These are phyloP conservation scores for Cercophora scortea DNA, from an alignment of 495 filamentous ascomycete species.

Conservation along the genomic window DNA sequence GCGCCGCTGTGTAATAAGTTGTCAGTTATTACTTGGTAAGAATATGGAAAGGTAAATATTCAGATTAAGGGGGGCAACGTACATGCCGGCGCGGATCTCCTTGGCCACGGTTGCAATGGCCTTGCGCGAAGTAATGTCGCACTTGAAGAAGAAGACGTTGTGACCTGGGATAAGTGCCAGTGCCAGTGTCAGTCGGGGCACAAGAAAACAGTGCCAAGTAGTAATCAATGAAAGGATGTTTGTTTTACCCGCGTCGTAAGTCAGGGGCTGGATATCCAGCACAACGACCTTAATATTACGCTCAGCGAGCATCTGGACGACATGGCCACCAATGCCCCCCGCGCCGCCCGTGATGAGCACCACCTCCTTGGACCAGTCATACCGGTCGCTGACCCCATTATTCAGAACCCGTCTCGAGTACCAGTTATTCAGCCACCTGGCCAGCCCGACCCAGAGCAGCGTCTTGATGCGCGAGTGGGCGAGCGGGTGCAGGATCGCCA, in stretches of 20 bases:
- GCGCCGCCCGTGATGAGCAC: slow-evolving; percentile 66
- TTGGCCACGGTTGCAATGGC: slow-evolving; percentile 39
- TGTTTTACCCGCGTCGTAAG: slow-evolving; percentile 44
- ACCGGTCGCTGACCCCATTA: slow-evolving; percentile 52
- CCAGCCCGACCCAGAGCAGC: slow-evolving; percentile 41
- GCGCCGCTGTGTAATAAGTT: slow-evolving; percentile 38
- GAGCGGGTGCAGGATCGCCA: slow-evolving; percentile 41
- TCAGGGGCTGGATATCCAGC: slow-evolving; percentile 58
- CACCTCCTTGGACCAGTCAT: slow-evolving; percentile 63
- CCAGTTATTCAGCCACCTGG: slow-evolving; percentile 39
- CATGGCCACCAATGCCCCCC: slow-evolving; percentile 56
- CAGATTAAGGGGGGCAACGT: too few relatives aligned
- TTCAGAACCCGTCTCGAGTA: slow-evolving; percentile 49
- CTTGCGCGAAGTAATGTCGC: slow-evolving; percentile 51
- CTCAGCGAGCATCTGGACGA: slow-evolving; percentile 54
- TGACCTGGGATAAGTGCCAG: slow-evolving; percentile 27
- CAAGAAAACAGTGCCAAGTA: too few relatives aligned
- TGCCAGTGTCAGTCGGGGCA: neutral
- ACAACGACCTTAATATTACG: slow-evolving; percentile 55
- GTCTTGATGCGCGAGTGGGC: slow-evolving; percentile 38
- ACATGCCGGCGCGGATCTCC: slow-evolving; percentile 32
- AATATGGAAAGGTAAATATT: too few relatives aligned
- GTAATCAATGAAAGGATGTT: too few relatives aligned
- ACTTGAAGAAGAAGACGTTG: slow-evolving; percentile 53
- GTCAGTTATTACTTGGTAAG: too few relatives aligned